Base-by-base conservation (phyloP, 768 basidiomycete genomes). In the Agrocybe praecox region DNA sequence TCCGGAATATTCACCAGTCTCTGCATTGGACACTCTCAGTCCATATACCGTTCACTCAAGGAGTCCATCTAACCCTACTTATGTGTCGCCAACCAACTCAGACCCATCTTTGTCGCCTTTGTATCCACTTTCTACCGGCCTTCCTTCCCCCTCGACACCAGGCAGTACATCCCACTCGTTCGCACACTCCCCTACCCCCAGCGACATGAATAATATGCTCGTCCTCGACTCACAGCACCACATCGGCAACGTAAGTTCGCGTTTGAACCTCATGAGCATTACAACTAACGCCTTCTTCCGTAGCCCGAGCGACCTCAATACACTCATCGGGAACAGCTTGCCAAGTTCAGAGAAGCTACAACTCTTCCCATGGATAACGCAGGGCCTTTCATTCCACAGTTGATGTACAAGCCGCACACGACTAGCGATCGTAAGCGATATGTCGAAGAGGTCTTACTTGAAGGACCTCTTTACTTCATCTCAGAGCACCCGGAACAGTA, bases 371-470 rank as follows among this genome's bases (percentile, higher is more conserved):
- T 69, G 36, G 67, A 70, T 23, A 66, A 66, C 24, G 71, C 72
- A 22, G 74, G 77, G 1, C 76, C 77, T n/a, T 86, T 89, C 64
- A 71, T 92, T 14, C 89, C 87, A 10, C 90, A 92, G 67, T 71
- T 62, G 26, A 85, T 88, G 70, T 92, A 92, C 66, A 83, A 82
- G 60, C 90, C 90, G 1, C 86, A 89, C 65, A 91, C 90, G 2
- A 85, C 84, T 52, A 89, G 87, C 56, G 90, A 92, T 69, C 80
- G 83, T 34, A 84, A 85, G 36, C 86, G 90, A 19, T 92, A 92
- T 60, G 89, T 92, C 22, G 86, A 85, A 55, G 86, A 90, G 50
- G 84, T 87, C 40, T 66, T 78, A 1, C 75, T 92, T 46, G 84
- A 87, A 62, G 67, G 68, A 4, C 88, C 89, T 1, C 84, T 92